These are phyloP conservation scores for Hydnomerulius pinastri DNA, from an alignment of 768 basidiomycete genomes.

Conservation along the genomic window DNA sequence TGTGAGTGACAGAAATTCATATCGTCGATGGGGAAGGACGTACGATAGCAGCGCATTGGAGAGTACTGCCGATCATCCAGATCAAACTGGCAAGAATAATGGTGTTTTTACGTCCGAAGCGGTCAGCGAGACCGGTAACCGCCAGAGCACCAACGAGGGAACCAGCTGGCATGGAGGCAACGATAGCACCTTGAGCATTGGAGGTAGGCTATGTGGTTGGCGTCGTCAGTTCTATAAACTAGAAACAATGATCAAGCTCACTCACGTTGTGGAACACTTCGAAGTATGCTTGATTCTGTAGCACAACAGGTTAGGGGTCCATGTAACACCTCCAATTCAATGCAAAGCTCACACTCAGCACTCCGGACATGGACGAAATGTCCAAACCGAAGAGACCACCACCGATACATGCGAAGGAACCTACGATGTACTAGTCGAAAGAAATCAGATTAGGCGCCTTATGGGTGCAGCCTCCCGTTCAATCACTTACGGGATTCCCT, in stretches of 20 bases:
- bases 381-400: slow-evolving; percentile 80
- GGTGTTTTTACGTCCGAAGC: slow-evolving; percentile 63
- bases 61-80: slow-evolving; percentile 71
- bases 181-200: slow-evolving; percentile 67
- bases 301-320: not conserved
- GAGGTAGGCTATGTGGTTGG: slow-evolving; percentile 44
- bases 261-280: slow-evolving; percentile 27
- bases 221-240: slow-evolving; percentile 6
- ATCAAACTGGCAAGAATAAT: slow-evolving; percentile 67
- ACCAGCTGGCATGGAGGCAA: slow-evolving; percentile 76
- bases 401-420: slow-evolving; percentile 80
- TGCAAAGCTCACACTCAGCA: slow-evolving; percentile 49
- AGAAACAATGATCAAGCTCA: not conserved
- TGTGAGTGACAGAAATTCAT: not conserved
- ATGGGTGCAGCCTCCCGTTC: not conserved
- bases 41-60: slow-evolving; percentile 64
- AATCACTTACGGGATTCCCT: slow-evolving; percentile 50
- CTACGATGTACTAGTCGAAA: slow-evolving; percentile 66
- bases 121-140: slow-evolving; percentile 64
- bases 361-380: slow-evolving; percentile 82
- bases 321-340: not conserved
- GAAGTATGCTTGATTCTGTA: slow-evolving; percentile 30
- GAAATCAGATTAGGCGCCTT: slow-evolving; percentile 6
- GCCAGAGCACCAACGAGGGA: slow-evolving; percentile 67
- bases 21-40: slow-evolving; percentile 10